phyloP scores from a whole-genome alignment of 257 asterid species.

The Nicotiana knightiana region DNA sequence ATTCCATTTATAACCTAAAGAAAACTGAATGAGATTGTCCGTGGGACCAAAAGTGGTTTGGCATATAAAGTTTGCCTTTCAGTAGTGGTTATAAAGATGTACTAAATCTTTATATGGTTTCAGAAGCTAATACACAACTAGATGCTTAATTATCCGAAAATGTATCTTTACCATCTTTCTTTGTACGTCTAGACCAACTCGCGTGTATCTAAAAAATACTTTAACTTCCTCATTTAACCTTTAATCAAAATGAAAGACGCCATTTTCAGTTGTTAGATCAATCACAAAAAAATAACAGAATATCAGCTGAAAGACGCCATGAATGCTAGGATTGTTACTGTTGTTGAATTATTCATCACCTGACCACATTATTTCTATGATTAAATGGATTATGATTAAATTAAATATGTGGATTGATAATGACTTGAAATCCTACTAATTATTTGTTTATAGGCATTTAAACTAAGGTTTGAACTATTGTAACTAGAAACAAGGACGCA shows the following conservation, averaged over 20 bases:
- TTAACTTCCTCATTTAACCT: background rate
- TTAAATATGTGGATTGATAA: background rate
- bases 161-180: too few species aligned
- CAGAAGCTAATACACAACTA: background rate
- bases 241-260: background rate
- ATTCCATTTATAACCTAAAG: too few species aligned
- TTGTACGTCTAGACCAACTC: too few species aligned
- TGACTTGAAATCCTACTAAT: background rate
- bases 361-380: background rate
- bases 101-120: too few species aligned
- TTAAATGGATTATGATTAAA: background rate
- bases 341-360: too few species aligned
- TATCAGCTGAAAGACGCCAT: background rate
- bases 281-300: background rate
- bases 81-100: too few species aligned
- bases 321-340: too few species aligned
- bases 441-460: background rate
- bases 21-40: too few species aligned
- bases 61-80: too few species aligned
- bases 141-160: too few species aligned
- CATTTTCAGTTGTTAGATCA: background rate
- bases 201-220: too few species aligned
- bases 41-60: too few species aligned
- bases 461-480: background rate
- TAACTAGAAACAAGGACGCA: background rate